Percentiles rank a stretch among this genome's conserved stretches.
Conservation (phyloP, 352 stramenopile genomes). For the Globisporangium nunn region DNA sequence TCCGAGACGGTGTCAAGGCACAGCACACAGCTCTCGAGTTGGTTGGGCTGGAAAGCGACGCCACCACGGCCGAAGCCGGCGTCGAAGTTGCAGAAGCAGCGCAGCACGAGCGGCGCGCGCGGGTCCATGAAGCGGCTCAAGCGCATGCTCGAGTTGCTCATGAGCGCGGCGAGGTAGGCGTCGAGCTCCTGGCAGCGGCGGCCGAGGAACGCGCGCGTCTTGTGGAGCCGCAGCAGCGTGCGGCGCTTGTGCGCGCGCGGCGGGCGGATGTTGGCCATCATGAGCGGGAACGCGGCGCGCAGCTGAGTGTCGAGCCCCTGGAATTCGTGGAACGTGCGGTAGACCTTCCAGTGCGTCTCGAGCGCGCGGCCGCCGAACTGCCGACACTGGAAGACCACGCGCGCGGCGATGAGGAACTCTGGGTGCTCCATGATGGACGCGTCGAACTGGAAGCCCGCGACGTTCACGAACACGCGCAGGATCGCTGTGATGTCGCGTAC, state of each 20-base stretch:
- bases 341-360: conserved; percentile 52
- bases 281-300: conserved; percentile 43
- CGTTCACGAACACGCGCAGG: conserved; percentile 41
- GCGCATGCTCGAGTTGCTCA: conserved; percentile 35
- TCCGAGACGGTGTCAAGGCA: conserved; percentile 35
- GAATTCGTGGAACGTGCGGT: conserved; percentile 72
- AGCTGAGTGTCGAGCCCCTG: conserved; percentile 65
- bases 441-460: conserved; percentile 68
- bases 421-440: conserved; percentile 70
- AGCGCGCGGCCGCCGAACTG: conserved; percentile 45
- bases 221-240: conserved; percentile 55
- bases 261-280: conserved; percentile 51
- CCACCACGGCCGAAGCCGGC: conserved; percentile 37
- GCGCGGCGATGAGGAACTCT: conserved; percentile 60
- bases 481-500: conserved; percentile 64
- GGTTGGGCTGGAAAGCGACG: conserved; percentile 27
- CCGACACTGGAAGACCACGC: conserved; percentile 58
- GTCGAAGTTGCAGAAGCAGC: conserved; percentile 83
- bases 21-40: conserved; percentile 44
- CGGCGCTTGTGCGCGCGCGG: conserved; percentile 44
- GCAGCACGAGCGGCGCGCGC: conserved; percentile 56
- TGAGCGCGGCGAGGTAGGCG: conserved; percentile 38
- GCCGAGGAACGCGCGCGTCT: conserved; percentile 44
- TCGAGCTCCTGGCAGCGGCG: conserved; percentile 62
- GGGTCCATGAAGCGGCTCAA: conserved; percentile 71